Conservation (phyloP, 768 basidiomycete species). For the Termitomyces sp. region DNA sequence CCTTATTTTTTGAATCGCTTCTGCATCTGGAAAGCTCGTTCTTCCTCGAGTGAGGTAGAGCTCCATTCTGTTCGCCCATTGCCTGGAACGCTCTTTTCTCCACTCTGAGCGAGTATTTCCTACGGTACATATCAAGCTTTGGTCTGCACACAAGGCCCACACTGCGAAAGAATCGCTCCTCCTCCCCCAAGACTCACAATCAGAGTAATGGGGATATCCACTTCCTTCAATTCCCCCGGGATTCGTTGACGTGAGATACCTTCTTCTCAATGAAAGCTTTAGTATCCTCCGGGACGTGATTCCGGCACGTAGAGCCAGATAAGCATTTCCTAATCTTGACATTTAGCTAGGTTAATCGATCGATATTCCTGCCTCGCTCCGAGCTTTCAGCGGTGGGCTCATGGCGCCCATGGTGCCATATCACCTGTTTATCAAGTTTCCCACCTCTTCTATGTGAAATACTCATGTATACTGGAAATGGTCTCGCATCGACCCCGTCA, state of each 20-base stretch:
- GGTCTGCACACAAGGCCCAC: background rate
- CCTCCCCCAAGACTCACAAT: background rate
- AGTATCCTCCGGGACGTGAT: background rate
- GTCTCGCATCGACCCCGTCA: background rate
- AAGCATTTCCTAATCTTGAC: conserved; percentile 9
- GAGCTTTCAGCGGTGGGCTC: conserved; percentile 8
- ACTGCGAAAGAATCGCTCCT: background rate
- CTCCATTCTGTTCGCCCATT: background rate
- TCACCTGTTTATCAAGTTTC: conserved; percentile 1
- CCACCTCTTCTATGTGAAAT: background rate
- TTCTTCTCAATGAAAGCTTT: background rate
- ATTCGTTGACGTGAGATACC: conserved; percentile 6
- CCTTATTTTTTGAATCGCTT: background rate
- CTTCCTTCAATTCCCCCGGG: background rate
- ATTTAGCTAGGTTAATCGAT: background rate
- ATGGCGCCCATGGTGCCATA: background rate
- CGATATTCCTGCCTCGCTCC: conserved; percentile 3
- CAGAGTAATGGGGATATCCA: background rate
- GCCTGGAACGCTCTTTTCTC: background rate
- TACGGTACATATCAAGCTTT: conserved; percentile 8
- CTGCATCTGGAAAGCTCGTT: conserved; percentile 2
- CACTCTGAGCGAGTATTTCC: conserved; percentile 12
- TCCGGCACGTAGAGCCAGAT: background rate
- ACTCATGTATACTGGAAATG: background rate
- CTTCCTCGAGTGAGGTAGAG: conserved; percentile 1